Conservation (phyloP, 2,329 filamentous ascomycete species). For the Stachybotrys chartarum region DNA sequence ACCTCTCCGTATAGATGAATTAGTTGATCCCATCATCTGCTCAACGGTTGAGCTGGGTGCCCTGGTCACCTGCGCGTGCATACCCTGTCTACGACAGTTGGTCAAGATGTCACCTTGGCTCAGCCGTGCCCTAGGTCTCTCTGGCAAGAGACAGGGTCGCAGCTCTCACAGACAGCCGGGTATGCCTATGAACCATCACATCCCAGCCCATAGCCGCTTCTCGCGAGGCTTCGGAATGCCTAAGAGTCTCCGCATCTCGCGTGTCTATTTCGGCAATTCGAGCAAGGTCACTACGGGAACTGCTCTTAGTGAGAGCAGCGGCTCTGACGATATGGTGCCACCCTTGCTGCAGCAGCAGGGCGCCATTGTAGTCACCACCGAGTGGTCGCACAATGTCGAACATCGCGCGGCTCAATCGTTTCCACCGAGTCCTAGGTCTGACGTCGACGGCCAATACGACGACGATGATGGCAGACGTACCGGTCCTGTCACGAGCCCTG, state of each 20-base stretch:
- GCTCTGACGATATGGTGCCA: constrained; percentile 13
- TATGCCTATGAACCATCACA: constrained; percentile 6
- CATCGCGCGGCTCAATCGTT: background rate
- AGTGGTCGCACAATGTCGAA: background rate
- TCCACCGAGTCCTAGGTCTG: background rate
- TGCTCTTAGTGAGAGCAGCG: constrained; percentile 10
- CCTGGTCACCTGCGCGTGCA: constrained; percentile 23
- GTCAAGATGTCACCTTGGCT: constrained; percentile 17
- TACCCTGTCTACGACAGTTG: constrained; percentile 21
- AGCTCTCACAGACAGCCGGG: constrained; percentile 4
- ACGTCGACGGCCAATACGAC: background rate
- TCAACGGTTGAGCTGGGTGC: constrained; percentile 21
- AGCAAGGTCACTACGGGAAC: constrained; percentile 5
- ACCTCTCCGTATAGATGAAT: constrained; percentile 10
- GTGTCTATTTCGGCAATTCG: constrained; percentile 7
- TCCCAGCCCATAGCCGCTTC: constrained; percentile 10
- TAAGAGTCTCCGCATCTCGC: constrained; percentile 3
- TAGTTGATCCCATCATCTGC: constrained; percentile 20
- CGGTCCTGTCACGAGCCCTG: background rate
- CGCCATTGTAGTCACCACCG: constrained; percentile 10
- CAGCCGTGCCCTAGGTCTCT: constrained; percentile 20
- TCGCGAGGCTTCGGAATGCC: constrained; percentile 7
- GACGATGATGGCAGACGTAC: background rate
- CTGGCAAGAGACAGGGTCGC: constrained; percentile 9
- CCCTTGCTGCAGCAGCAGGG: constrained; percentile 11